Conservation (phyloP, 441 rosid genomes). For the Adansonia gregorii region DNA sequence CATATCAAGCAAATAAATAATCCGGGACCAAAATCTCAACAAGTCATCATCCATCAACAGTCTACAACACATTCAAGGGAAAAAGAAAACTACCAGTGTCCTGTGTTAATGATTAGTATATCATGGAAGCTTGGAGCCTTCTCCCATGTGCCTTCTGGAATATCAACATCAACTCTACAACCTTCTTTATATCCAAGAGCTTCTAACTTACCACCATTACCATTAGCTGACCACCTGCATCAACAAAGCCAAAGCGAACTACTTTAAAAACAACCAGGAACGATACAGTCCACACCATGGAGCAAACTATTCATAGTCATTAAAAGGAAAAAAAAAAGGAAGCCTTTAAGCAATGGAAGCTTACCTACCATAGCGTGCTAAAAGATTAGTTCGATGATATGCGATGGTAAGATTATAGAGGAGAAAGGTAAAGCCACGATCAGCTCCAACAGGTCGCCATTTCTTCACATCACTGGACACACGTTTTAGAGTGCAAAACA, state of each 20-base stretch:
- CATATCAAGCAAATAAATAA: neutral
- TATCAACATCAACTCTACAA: constrained; percentile 83
- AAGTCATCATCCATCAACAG: neutral
- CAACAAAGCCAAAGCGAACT: constrained; percentile 15
- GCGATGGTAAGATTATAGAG: constrained; percentile 81
- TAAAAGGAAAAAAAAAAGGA: neutral
- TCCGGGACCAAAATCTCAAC: neutral
- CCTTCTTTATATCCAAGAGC: constrained; percentile 86
- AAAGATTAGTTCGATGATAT: constrained; percentile 87
- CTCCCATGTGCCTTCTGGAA: constrained; percentile 82
- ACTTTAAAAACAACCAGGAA: neutral
- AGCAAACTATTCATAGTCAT: neutral
- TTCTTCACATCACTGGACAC: constrained; percentile 69
- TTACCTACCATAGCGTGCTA: constrained; percentile 95
- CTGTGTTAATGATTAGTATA: constrained; percentile 78
- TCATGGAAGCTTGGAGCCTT: constrained; percentile 77
- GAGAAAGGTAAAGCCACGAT: constrained; percentile 86
- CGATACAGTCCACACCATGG: constrained; percentile 2
- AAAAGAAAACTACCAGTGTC: constrained; percentile 70
- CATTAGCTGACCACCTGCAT: constrained; percentile 74
- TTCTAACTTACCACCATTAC: constrained; percentile 68
- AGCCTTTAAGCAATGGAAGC: constrained; percentile 37
- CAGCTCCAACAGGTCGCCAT: constrained; percentile 95
- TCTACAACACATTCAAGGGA: neutral
- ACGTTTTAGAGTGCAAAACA: constrained; percentile 70